Evolutionary conservation across 2,329 filamentous ascomycete genomes (phyloP), one percentile per base, ranked within the genome.

Genomic region (Rutstroemia sp.): DNA sequence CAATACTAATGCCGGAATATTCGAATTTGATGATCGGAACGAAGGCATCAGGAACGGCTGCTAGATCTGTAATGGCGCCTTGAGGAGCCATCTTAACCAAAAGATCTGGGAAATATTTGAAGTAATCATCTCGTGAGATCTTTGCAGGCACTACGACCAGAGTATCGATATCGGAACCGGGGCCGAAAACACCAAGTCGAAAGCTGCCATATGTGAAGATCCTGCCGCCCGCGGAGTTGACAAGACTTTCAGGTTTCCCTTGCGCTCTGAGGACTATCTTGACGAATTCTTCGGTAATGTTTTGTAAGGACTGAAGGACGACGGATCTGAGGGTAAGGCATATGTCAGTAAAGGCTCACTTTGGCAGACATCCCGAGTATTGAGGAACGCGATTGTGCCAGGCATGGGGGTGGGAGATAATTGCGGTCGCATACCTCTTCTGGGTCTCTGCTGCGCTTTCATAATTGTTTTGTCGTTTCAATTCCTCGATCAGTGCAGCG

Each of bases 1-100:
- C 94, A 69, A 99, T 95, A 71, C 90, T 94, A 70, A 99, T 95
- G 50, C 86, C 89, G 52, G 81, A 84, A 64, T 95, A 90, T 70
- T 95, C 90, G 67, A 97, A 89, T 71, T 96, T 97, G 76, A 99
- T 97, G 70, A 99, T 95, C 49, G 94, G 94, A 7, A 97, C 92
- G 67, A 90, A 95, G 4, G 92, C 90, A 67, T 95, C 92, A 49
- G 86, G 86, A 39, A 99, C 94, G 0, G 87, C 83, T 2, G 89
- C 86, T 66, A 96, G 78, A 69, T 95, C 90, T 59, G 88, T 87
- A 65, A 97, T 90, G 58, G 91, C 80, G n/a, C 85, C 88, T 39
- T 83, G 75, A 8, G 87, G 83, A 1, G 89, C 85, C 81, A 94
- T 86, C 63, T 86, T 79, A 64, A 86, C 76, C 49, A 99, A 81